Evolutionary conservation across 164 flowering plant genomes (phyloP).

Genomic region (Magnolia kwangsiensis): DNA sequence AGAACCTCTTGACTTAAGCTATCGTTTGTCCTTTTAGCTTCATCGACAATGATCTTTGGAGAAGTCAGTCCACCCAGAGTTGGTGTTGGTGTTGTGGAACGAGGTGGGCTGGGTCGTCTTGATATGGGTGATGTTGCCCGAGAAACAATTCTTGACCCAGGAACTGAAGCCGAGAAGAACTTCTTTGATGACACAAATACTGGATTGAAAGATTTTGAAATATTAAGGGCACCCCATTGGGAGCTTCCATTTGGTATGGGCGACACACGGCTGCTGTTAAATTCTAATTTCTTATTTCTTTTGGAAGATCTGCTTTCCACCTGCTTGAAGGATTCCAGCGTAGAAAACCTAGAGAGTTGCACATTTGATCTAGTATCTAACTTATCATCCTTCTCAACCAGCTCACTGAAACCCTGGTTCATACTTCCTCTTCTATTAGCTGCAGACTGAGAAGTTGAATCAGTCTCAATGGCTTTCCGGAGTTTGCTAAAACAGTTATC

Average conservation of each 20-base stretch:
- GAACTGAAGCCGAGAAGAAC: conserved; percentile 96
- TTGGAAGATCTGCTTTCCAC: conserved; percentile 63
- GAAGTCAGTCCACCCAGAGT: conserved; percentile 80
- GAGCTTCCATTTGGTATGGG: conserved; percentile 82
- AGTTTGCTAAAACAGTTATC: conserved; percentile 79
- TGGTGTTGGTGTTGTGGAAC: conserved; percentile 96
- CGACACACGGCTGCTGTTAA: conserved; percentile 90
- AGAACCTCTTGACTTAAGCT: conserved; percentile 74
- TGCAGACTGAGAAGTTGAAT: conserved; percentile 62
- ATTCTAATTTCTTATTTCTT: conserved; percentile 84
- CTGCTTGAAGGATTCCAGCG: conserved; percentile 76
- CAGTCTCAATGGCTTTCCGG: conserved; percentile 65
- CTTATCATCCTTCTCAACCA: conserved; percentile 68
- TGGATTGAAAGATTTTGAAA: conserved; percentile 85
- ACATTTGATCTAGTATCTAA: conserved; percentile 59
- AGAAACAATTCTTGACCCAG: conserved; percentile 95
- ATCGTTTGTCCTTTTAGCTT: conserved; percentile 69
- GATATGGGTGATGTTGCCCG: conserved; percentile 98
- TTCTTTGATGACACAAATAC: conserved; percentile 95
- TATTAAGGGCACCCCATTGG: conserved; percentile 76
- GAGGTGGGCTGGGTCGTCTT: conserved; percentile 92
- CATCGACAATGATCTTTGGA: conserved; percentile 70
- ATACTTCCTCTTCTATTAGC: conserved; percentile 64
- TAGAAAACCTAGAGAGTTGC: conserved; percentile 69
- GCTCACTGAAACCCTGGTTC: conserved; percentile 51